A percentile compares a stretch with the other conserved stretches of the same genome.
Evolutionary conservation across 73 alveolate genomes (phyloP).

Genomic region (Paramecium sexaurelia): DNA sequence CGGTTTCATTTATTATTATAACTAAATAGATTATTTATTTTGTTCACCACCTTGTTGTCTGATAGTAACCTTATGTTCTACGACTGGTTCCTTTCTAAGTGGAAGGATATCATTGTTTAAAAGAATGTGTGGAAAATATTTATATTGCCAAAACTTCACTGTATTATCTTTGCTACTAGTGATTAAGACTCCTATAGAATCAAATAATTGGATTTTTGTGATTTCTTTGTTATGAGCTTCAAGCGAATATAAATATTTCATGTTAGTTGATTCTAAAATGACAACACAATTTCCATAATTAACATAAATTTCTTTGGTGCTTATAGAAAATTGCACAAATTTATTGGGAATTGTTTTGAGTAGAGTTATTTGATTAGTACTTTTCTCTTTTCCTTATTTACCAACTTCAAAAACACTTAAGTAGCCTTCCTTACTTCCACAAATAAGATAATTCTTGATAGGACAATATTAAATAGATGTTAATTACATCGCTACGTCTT

Average conservation of each 20-base stretch:
- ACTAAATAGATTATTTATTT: not conserved
- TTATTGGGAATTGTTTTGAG: not conserved
- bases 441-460: not conserved
- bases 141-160: conserved; percentile 14
- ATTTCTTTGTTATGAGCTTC: not conserved
- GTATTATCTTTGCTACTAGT: not conserved
- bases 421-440: not conserved
- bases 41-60: not conserved
- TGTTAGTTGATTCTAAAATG: not conserved
- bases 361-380: not conserved
- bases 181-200: not conserved
- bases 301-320: not conserved
- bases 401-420: conserved; percentile 9
- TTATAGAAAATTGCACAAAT: not conserved
- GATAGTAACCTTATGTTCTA: not conserved
- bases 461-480: not conserved
- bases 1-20: not conserved
- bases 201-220: not conserved
- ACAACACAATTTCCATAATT: not conserved
- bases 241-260: not conserved
- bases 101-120: not conserved
- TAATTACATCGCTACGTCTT: not conserved
- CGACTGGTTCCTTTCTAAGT: not conserved
- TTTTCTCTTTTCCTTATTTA: not conserved
- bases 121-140: not conserved